Evolutionary conservation across 306 rosid genomes (phyloP), one percentile per base, ranked within the genome.

Genomic region (Sophora flavescens): DNA sequence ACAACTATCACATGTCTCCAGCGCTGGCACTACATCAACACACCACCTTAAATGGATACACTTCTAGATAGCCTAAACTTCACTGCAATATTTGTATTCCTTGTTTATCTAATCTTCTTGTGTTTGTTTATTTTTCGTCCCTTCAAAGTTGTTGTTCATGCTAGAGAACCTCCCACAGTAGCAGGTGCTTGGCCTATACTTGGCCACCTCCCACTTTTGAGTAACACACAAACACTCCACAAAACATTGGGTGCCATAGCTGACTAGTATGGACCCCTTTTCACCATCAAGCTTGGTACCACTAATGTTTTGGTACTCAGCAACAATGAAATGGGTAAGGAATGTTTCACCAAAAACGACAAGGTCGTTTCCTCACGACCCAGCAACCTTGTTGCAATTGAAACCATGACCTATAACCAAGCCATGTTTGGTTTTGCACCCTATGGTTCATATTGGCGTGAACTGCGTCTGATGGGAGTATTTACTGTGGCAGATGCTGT

Each of bases 131-230:
- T 74, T 0, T 28, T 8, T 8, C 53, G 22, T 4, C 54, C 7
- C 2, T 56, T n/a, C 16, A 72, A 68, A 45, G 18, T 3, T 47
- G 11, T 3, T 47, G 11, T 0, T 36, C 2, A 58, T 6, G 2
- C 1, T 0, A 79, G 4, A 39, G 41, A 4, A 36, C 30, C 72
- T 1, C 82, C 84, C 1, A 26, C 6, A 7, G 77, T 63, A 0
- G 1, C 28, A 8, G 84, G 82, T n/a, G 82, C 84, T 1, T 76
- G 84, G 87, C 84, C 87, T 15, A 39, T 80, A 26, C 56, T 84
- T 4, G 87, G 84, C 45, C 87, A 84, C 26, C 72, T 84, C 6
- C 72, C 17, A 2, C 10, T 80, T 4, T 9, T 80, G 3, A 41
- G 26, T 5, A 45, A 64, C 8, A 2, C 53, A 33, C n/a, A 76